phyloP scores from a whole-genome alignment of 139 green algal species.

The Picochlorum costavermella region DNA sequence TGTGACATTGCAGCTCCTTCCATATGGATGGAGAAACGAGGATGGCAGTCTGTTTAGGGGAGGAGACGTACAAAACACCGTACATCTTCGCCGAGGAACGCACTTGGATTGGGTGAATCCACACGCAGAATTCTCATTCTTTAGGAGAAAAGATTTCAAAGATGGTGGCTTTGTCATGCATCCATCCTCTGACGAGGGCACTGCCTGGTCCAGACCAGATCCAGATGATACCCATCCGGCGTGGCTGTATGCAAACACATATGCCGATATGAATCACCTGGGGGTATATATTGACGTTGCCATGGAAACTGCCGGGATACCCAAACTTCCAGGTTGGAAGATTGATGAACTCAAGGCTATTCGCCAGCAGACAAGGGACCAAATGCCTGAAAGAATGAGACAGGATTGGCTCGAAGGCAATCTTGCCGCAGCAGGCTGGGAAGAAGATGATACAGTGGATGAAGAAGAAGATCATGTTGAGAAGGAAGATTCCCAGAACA shows the following conservation, averaged over 20 bases:
- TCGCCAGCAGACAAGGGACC: not conserved
- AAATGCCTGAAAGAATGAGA: constrained; percentile 8
- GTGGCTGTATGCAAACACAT: constrained; percentile 13
- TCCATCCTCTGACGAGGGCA: not conserved
- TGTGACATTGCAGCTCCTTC: constrained; percentile 9
- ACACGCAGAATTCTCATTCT: constrained; percentile 8
- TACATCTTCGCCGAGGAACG: constrained; percentile 6
- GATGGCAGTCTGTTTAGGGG: not conserved
- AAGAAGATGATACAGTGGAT: not conserved
- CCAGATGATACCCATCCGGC: not conserved
- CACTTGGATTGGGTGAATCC: constrained; percentile 14
- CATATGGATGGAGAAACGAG: constrained; percentile 2
- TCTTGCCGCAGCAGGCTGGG: not conserved
- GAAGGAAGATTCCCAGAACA: not conserved
- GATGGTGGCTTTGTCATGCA: constrained; percentile 3
- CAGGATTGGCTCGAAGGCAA: not conserved
- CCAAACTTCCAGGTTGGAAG: not conserved
- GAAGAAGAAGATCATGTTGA: not conserved
- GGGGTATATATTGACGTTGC: constrained; percentile 9
- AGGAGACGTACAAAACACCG: constrained; percentile 1
- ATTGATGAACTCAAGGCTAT: constrained; percentile 8
- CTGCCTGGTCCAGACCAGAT: constrained; percentile 3
- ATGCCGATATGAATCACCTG: constrained; percentile 8
- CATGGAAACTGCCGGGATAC: constrained; percentile 3
- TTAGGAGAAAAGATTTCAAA: not conserved